Conservation (phyloP, 768 basidiomycete genomes). For the Baorangia bicolor region DNA sequence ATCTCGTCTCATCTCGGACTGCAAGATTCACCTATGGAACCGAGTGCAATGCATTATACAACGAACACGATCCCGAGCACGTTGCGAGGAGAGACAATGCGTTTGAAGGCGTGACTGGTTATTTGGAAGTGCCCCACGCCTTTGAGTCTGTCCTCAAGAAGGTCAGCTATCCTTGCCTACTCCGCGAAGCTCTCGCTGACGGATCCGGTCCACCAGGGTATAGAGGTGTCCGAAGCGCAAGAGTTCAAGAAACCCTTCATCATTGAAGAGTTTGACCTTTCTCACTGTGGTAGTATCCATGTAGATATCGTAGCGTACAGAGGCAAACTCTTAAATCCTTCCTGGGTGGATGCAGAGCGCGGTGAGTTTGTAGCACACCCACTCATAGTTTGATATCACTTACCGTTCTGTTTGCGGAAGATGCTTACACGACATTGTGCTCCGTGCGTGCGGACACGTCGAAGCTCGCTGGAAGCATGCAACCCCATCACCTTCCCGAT, state of each 20-base stretch:
- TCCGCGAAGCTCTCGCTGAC: background rate
- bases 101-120: constrained; percentile 11
- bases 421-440: constrained; percentile 10
- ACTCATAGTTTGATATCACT: background rate
- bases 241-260: constrained; percentile 15
- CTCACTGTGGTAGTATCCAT: constrained; percentile 11
- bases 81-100: background rate
- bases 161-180: background rate
- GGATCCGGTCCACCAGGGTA: background rate
- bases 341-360: constrained; percentile 8
- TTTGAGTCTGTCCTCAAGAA: constrained; percentile 13
- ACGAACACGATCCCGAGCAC: constrained; percentile 9
- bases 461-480: constrained; percentile 11
- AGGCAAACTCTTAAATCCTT: background rate
- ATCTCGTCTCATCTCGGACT: constrained; percentile 9
- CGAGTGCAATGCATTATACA: constrained; percentile 11
- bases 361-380: background rate
- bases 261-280: constrained; percentile 16
- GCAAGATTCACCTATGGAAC: constrained; percentile 16
- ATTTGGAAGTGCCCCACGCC: constrained; percentile 6
- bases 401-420: background rate
- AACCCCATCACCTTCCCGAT: constrained; percentile 8
- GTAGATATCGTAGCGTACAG: constrained; percentile 18
- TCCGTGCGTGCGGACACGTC: constrained; percentile 12
- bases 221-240: constrained; percentile 12